A percentile compares a stretch with the other conserved stretches of the same genome.
Evolutionary conservation across 495 filamentous ascomycete genomes (phyloP).

Genomic region (Penicillium turbatum): DNA sequence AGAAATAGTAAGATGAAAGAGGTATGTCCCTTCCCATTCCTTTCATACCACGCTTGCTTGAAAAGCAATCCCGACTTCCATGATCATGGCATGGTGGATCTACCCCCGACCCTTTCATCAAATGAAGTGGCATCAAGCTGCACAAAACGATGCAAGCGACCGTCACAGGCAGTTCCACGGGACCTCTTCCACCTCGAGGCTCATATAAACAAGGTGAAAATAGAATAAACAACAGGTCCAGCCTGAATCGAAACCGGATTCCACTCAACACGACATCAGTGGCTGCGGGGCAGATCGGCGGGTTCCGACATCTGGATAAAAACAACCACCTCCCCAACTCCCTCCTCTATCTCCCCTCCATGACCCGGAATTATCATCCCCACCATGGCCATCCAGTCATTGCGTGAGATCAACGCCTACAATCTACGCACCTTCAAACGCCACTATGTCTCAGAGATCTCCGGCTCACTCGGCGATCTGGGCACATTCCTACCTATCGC

Average conservation of each 20-base stretch:
- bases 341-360: not conserved
- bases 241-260: not conserved
- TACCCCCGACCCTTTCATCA: not conserved
- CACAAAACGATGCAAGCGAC: not conserved
- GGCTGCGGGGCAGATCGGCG: constrained; percentile 6
- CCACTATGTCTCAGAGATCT: constrained; percentile 74
- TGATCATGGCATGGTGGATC: not conserved
- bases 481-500: constrained; percentile 88
- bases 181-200: not conserved
- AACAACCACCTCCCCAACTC: not conserved
- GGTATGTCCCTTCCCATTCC: too few relatives aligned
- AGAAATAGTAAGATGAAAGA: too few relatives aligned
- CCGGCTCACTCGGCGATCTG: constrained; percentile 84
- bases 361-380: not conserved
- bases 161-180: not conserved
- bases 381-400: constrained; percentile 28
- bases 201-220: not conserved
- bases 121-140: not conserved
- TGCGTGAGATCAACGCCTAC: constrained; percentile 32
- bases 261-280: not conserved
- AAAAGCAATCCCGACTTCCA: not conserved
- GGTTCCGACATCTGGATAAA: not conserved
- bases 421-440: constrained; percentile 42
- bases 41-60: too few relatives aligned
- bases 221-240: not conserved